Conservation (phyloP, 2,329 filamentous ascomycete genomes). For the Podosphaera xanthii region DNA sequence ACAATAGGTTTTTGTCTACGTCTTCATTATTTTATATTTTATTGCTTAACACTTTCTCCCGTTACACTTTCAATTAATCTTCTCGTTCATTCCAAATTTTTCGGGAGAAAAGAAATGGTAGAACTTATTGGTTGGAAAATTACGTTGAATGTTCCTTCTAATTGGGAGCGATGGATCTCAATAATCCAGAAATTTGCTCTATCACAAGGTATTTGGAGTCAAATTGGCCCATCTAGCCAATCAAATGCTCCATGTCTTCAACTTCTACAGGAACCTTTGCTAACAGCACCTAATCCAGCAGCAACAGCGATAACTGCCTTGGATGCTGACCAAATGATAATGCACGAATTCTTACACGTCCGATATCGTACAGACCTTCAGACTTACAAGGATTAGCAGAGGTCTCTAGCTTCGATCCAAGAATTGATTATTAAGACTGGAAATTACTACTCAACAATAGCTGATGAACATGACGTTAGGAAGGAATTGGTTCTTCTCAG, state of each 20-base stretch:
- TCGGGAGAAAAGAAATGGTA: not conserved
- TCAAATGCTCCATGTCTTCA: not conserved
- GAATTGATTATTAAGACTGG: not conserved
- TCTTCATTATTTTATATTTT: not conserved
- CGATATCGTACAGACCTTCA: not conserved
- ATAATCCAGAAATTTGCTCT: not conserved
- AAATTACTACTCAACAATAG: not conserved
- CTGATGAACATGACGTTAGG: not conserved
- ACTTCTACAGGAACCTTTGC: not conserved
- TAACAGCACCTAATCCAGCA: not conserved
- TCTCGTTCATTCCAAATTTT: not conserved
- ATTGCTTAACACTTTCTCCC: not conserved
- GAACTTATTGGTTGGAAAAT: not conserved
- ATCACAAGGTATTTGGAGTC: not conserved
- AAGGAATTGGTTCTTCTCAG: not conserved
- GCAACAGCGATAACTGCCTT: not conserved
- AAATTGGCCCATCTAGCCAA: not conserved
- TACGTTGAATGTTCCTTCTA: not conserved
- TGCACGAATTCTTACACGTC: not conserved
- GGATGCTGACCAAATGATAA: not conserved
- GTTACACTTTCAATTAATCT: not conserved
- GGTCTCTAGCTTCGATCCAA: not conserved
- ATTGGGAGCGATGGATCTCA: not conserved
- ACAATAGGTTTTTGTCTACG: not conserved
- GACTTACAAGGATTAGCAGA: not conserved